phyloP scores from a whole-genome alignment of 352 stramenopile genomes.

The Phytophthora constricta region DNA sequence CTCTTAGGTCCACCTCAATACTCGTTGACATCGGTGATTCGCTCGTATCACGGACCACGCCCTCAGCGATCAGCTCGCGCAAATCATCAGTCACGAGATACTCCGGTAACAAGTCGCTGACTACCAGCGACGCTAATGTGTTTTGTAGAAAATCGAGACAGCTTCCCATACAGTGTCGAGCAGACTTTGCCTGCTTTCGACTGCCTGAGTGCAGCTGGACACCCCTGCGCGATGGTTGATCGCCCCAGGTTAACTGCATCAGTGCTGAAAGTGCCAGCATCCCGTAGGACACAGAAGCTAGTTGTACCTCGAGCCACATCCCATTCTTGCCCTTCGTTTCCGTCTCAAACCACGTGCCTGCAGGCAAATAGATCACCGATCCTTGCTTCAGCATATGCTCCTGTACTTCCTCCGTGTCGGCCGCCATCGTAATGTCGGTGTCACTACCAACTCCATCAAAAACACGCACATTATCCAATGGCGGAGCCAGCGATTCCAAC shows the following conservation, averaged over 20 bases:
- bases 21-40: constrained; percentile 1
- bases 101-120: constrained; percentile 44
- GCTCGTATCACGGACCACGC: constrained; percentile 3
- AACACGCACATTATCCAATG: constrained; percentile 23
- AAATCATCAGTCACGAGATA: constrained; percentile 35
- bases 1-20: constrained; percentile 39
- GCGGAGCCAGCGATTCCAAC: constrained; percentile 8
- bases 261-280: constrained; percentile 36
- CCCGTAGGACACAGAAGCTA: constrained; percentile 32
- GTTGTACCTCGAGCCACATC: constrained; percentile 55
- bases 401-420: background rate
- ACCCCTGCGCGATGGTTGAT: constrained; percentile 34
- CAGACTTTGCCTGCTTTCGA: constrained; percentile 5
- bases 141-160: constrained; percentile 31
- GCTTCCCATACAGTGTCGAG: constrained; percentile 15
- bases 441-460: constrained; percentile 34
- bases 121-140: constrained; percentile 25
- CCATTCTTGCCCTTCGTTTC: constrained; percentile 27
- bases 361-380: constrained; percentile 56
- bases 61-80: constrained; percentile 15
- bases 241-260: constrained; percentile 36
- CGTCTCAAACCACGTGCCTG: constrained; percentile 52
- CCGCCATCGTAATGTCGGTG: background rate
- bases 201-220: constrained; percentile 22
- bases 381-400: constrained; percentile 42